phyloP scores from a whole-genome alignment of 164 flowering plant species.

The Vitis rotundifolia region DNA sequence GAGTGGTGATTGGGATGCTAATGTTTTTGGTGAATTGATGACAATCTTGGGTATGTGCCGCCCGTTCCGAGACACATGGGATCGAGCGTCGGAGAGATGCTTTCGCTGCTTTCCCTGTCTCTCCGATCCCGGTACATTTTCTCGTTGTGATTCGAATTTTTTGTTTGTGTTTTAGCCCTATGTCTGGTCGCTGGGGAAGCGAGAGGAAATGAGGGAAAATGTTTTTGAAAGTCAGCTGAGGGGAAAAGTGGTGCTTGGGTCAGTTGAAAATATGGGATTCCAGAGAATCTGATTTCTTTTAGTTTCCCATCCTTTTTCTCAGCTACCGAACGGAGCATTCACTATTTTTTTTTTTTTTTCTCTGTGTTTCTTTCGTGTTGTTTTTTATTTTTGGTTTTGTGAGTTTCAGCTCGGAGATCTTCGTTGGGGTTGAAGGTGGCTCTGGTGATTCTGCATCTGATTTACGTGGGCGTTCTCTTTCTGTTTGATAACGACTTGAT shows the following conservation, averaged over 20 bases:
- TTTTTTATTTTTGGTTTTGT: not conserved
- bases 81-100: slow-evolving; percentile 39
- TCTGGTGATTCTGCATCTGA: slow-evolving; percentile 67
- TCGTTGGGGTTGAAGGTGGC: slow-evolving; percentile 60
- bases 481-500: slow-evolving; percentile 62
- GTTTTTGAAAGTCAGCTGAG: not conserved
- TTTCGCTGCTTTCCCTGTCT: slow-evolving; percentile 61
- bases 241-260: too few species aligned
- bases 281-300: too few species aligned
- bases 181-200: not conserved
- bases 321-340: not conserved
- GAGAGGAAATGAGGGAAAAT: not conserved
- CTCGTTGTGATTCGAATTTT: not conserved
- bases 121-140: slow-evolving; percentile 70
- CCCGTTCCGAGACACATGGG: slow-evolving; percentile 35
- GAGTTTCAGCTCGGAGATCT: slow-evolving; percentile 69
- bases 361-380: not conserved
- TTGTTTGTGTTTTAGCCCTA: not conserved
- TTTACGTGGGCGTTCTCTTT: slow-evolving; percentile 62
- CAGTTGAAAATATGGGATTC: too few species aligned
- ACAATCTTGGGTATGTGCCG: slow-evolving; percentile 30
- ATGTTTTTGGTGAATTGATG: slow-evolving; percentile 13
- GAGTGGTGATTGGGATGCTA: slow-evolving; percentile 4
- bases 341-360: not conserved
- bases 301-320: not conserved